Base-by-base conservation (phyloP, 2,329 filamentous ascomycete species). In the Lithohypha guttulata region DNA sequence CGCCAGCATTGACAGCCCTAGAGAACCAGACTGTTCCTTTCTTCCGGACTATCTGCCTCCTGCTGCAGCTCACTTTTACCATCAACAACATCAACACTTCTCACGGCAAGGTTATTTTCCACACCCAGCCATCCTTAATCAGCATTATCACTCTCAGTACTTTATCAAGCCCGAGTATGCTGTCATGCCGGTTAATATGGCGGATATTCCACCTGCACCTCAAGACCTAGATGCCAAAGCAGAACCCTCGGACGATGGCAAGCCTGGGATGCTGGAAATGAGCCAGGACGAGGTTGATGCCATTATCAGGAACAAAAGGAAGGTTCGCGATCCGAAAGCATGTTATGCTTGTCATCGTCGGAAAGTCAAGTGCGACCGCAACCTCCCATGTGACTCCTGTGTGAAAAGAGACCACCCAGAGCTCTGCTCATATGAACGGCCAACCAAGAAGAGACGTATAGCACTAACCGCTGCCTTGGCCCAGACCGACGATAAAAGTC, bases 341-440 rank as follows among this genome's bases (percentile, higher is more conserved):
- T 51, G 49, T 34, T 51, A 51, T 42, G 49, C 48, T 14, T 51
- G 45, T 22, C 47, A 51, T 33, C 45, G 49, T 15, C 44, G 47
- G 8, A 50, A 53, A 42, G 64, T 68, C 27, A 68, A 67, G 54
- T 68, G 64, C 50, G 64, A 68, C 49, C 62, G 64, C 27, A 66
- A 67, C 34, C 51, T 67, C 6, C 64, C 64, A 3, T 68, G 64
- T 50, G 64, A 67, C 43, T 64, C 63, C 14, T 68, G 64, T 42
- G 62, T 68, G 32, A 67, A 67, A 49, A 59, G 64, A 46, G 64
- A 67, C 48, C 64, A 68, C 49, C 63, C 63, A 22, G 62, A 68
- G 35, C 58, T 67, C 10, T 68, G 64, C 47, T 66, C 64, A 6
- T 68, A 68, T 45, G 64, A 68, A 53, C 60, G 64, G 4, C 64